Evolutionary conservation across 106 monocot genomes (phyloP).

Genomic region (Dendrobium officinale): DNA sequence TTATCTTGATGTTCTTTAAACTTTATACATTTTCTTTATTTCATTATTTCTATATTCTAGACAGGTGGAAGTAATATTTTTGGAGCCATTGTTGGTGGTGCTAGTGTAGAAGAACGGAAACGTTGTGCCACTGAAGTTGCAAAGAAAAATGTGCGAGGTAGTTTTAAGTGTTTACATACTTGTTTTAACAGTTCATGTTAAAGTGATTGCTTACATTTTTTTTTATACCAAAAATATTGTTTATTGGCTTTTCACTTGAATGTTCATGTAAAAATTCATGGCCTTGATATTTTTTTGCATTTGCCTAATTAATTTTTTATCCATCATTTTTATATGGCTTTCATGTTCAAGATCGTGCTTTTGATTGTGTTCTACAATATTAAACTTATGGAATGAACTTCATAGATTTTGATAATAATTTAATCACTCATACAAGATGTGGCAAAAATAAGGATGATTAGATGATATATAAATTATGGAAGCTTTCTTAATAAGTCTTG

Average conservation of each 20-base stretch:
- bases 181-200: background rate
- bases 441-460: too few relatives aligned
- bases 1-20: background rate
- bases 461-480: too few relatives aligned
- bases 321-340: too few relatives aligned
- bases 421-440: too few relatives aligned
- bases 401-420: too few relatives aligned
- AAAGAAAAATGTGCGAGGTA: slow-evolving; percentile 75
- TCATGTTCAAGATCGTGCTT: too few relatives aligned
- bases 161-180: background rate
- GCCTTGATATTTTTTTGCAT: background rate
- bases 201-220: background rate
- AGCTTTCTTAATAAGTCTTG: too few relatives aligned
- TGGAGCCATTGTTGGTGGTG: slow-evolving; percentile 84
- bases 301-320: too few relatives aligned
- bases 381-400: too few relatives aligned
- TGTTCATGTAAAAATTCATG: background rate
- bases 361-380: too few relatives aligned
- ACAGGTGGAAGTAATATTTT: slow-evolving; percentile 40
- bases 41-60: slow-evolving; percentile 28
- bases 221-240: background rate
- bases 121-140: slow-evolving; percentile 81
- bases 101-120: slow-evolving; percentile 58
- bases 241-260: background rate
- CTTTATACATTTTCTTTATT: background rate